A percentile compares a stretch with the other conserved stretches of the same genome.
These are phyloP conservation scores for Salvia hispanica DNA, from an alignment of 257 asterid species.

Conservation along the genomic window DNA sequence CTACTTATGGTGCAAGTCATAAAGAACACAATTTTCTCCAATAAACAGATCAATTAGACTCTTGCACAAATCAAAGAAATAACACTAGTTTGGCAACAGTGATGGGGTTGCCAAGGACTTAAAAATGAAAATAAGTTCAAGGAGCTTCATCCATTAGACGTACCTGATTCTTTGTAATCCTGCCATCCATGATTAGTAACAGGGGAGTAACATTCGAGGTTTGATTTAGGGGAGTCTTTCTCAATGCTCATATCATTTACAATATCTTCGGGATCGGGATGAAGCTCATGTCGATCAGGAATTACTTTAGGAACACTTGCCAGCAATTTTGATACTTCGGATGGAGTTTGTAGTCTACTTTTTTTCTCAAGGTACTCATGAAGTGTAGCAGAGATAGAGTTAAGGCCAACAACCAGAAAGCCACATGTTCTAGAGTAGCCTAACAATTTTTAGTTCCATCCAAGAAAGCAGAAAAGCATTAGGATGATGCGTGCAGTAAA, in stretches of 20 bases:
- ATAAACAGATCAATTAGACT: slow-evolving; percentile 10
- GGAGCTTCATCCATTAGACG: slow-evolving; percentile 10
- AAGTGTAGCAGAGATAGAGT: slow-evolving; percentile 39
- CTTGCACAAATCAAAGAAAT: neutral
- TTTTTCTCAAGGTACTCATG: slow-evolving; percentile 47
- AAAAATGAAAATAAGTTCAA: neutral
- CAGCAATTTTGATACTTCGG: slow-evolving; percentile 49
- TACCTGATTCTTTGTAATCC: slow-evolving; percentile 41
- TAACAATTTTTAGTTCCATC: neutral
- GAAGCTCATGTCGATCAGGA: slow-evolving; percentile 45
- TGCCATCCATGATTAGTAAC: slow-evolving; percentile 15
- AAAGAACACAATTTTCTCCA: slow-evolving; percentile 8
- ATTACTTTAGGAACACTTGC: slow-evolving; percentile 52
- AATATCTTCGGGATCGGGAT: slow-evolving; percentile 34
- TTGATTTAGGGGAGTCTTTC: slow-evolving; percentile 35
- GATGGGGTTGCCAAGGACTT: neutral
- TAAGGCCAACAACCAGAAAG: slow-evolving; percentile 39
- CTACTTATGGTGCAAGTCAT: slow-evolving; percentile 7
- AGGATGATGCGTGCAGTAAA: neutral
- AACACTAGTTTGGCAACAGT: neutral
- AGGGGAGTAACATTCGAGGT: slow-evolving; percentile 23
- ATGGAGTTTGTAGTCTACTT: slow-evolving; percentile 48
- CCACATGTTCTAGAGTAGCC: neutral
- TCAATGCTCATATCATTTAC: slow-evolving; percentile 27
- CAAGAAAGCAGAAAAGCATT: slow-evolving; percentile 8